A percentile compares a stretch with the other conserved stretches of the same genome.
These are phyloP conservation scores for Jamesozyma jinghongensis DNA, from an alignment of 805 yeast species.

Conservation along the genomic window DNA sequence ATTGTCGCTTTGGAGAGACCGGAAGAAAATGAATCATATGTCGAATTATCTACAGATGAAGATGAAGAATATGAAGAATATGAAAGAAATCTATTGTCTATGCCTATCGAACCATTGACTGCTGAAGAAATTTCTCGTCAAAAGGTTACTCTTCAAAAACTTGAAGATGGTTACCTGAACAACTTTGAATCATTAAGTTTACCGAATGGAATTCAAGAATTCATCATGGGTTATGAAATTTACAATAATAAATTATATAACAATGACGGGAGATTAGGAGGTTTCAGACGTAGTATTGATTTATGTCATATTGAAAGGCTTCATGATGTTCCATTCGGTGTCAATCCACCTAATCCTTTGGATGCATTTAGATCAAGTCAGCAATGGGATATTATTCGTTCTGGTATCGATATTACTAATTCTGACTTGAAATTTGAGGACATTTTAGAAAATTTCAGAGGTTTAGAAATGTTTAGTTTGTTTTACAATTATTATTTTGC, in stretches of 20 bases:
- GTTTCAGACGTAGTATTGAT: constrained; percentile 24
- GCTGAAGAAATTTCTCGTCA: constrained; percentile 11
- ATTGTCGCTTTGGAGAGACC: neutral
- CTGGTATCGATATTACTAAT: constrained; percentile 14
- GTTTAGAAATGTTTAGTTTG: constrained; percentile 30
- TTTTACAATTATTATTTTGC: constrained; percentile 40
- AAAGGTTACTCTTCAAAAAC: constrained; percentile 3
- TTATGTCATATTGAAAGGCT: constrained; percentile 22
- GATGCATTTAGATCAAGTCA: constrained; percentile 30
- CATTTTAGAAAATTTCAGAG: constrained; percentile 22
- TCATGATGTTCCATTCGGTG: constrained; percentile 20
- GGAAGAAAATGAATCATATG: neutral
- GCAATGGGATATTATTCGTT: constrained; percentile 28
- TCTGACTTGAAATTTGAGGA: constrained; percentile 6
- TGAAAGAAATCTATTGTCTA: neutral
- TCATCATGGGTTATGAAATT: constrained; percentile 25
- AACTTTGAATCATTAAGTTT: constrained; percentile 19
- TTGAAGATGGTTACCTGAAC: constrained; percentile 10
- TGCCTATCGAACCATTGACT: constrained; percentile 11
- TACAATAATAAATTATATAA: constrained; percentile 16
- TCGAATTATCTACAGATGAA: constrained; percentile 1
- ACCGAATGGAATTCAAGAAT: constrained; percentile 30
- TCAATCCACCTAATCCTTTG: constrained; percentile 29
- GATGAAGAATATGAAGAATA: constrained; percentile 18
- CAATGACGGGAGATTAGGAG: constrained; percentile 20